phyloP scores from a whole-genome alignment of 441 rosid genomes.

The Mallotus japonicus region DNA sequence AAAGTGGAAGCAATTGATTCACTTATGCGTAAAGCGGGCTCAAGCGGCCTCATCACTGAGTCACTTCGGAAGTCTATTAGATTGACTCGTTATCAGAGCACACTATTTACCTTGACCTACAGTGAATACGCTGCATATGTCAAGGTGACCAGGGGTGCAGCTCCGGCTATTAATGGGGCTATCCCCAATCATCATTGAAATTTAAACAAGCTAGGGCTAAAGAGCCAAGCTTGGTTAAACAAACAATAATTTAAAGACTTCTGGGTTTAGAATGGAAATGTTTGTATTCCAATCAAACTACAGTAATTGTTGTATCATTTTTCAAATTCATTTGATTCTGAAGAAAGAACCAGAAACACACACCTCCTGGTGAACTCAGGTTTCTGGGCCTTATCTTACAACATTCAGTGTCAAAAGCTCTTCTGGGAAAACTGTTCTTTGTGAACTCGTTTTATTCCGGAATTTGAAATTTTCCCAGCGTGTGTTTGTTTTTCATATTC shows the following conservation, averaged over 20 bases:
- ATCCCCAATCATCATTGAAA: constrained; percentile 41
- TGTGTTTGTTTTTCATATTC: constrained; percentile 2
- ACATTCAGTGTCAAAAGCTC: constrained; percentile 15
- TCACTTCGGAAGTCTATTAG: constrained; percentile 54
- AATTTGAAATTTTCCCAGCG: constrained; percentile 7
- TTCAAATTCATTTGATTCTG: constrained; percentile 51
- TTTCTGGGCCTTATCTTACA: neutral
- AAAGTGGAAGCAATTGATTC: constrained; percentile 79
- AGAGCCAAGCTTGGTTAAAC: constrained; percentile 27
- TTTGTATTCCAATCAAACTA: constrained; percentile 29
- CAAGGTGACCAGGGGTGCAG: constrained; percentile 60
- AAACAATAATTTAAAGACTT: constrained; percentile 10
- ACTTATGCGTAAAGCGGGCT: constrained; percentile 88
- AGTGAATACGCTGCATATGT: constrained; percentile 70
- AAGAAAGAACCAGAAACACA: constrained; percentile 26
- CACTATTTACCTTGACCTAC: constrained; percentile 70
- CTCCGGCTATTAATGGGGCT: constrained; percentile 53
- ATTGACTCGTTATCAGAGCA: constrained; percentile 92
- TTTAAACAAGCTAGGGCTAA: constrained; percentile 21
- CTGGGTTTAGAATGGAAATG: constrained; percentile 26
- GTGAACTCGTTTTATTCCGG: constrained; percentile 4
- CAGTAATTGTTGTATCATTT: constrained; percentile 31
- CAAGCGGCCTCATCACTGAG: constrained; percentile 57
- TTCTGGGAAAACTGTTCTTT: constrained; percentile 17
- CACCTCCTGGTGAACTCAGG: constrained; percentile 17